Percentiles rank a stretch among this genome's conserved stretches.
Evolutionary conservation across 2,329 filamentous ascomycete genomes (phyloP).

Genomic region (Diaporthe capsici): DNA sequence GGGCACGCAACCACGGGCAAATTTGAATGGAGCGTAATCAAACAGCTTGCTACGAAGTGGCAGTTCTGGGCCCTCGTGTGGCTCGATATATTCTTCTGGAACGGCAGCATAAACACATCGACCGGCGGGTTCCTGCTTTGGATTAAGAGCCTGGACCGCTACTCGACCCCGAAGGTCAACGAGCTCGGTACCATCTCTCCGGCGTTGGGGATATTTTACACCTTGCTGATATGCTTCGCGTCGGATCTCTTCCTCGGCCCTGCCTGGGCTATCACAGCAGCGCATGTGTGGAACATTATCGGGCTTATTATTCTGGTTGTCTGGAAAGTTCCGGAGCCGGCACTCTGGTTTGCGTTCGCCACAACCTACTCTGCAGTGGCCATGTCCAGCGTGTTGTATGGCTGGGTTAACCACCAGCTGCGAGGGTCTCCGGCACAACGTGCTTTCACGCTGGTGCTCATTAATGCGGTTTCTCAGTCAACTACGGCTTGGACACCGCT

Average conservation of each 20-base stretch:
- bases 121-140: constrained; percentile 68
- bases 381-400: constrained; percentile 68
- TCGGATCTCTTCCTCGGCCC: constrained; percentile 67
- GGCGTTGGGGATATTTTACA: constrained; percentile 70
- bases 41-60: constrained; percentile 55
- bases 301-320: constrained; percentile 67
- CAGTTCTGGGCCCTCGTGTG: constrained; percentile 66
- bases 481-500: constrained; percentile 70
- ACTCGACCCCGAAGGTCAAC: constrained; percentile 61
- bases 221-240: constrained; percentile 66
- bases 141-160: constrained; percentile 68
- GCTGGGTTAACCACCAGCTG: constrained; percentile 68
- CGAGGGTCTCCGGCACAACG: constrained; percentile 61
- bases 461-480: constrained; percentile 67
- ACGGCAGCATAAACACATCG: constrained; percentile 61
- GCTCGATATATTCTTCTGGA: constrained; percentile 71
- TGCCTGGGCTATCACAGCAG: constrained; percentile 67
- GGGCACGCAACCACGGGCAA: constrained; percentile 57
- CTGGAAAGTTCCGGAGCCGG: constrained; percentile 69
- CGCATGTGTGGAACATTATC: constrained; percentile 65
- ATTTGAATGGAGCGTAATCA: constrained; percentile 50
- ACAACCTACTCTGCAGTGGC: constrained; percentile 64
- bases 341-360: constrained; percentile 67
- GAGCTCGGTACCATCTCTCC: constrained; percentile 66
- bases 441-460: constrained; percentile 63